phyloP scores from a whole-genome alignment of 257 asterid species.

The Nicotiana noctiflora region DNA sequence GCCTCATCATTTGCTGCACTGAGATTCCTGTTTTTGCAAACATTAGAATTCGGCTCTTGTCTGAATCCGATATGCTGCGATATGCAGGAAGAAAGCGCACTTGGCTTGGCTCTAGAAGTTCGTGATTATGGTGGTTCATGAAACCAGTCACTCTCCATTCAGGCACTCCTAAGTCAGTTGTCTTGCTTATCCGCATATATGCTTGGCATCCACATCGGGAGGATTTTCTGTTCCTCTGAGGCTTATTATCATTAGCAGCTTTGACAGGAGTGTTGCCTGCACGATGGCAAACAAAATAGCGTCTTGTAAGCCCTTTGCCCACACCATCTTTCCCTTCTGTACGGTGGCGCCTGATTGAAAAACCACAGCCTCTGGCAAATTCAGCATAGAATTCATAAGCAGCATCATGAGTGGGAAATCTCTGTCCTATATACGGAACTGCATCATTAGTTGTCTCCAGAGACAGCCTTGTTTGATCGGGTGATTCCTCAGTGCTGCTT shows the following conservation, averaged over 20 bases:
- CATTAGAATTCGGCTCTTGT: conserved; percentile 81
- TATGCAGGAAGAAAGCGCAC: conserved; percentile 98
- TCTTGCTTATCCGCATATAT: conserved; percentile 91
- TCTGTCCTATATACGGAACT: conserved; percentile 77
- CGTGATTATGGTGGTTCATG: conserved; percentile 90
- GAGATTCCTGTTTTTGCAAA: conserved; percentile 96
- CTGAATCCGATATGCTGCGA: conserved; percentile 87
- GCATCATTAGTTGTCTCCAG: conserved; percentile 48
- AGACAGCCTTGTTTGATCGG: conserved; percentile 59
- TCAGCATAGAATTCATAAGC: conserved; percentile 90
- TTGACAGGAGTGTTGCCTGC: conserved; percentile 92
- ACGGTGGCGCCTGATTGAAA: conserved; percentile 88
- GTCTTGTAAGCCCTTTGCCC: conserved; percentile 96
- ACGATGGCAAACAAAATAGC: conserved; percentile 97
- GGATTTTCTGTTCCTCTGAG: conserved; percentile 88
- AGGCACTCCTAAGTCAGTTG: conserved; percentile 61
- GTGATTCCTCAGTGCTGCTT: conserved; percentile 91
- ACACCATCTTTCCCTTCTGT: conserved; percentile 98
- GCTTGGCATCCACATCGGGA: conserved; percentile 99
- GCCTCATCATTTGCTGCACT: conserved; percentile 97
- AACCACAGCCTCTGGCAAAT: conserved; percentile 80
- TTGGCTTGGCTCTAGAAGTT: conserved; percentile 89
- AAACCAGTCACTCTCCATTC: conserved; percentile 96
- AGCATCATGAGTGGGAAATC: conserved; percentile 75
- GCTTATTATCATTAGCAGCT: conserved; percentile 52